Conservation (phyloP, 1,139 yeast species). For the Spencermartinsiella ligniputridi region DNA sequence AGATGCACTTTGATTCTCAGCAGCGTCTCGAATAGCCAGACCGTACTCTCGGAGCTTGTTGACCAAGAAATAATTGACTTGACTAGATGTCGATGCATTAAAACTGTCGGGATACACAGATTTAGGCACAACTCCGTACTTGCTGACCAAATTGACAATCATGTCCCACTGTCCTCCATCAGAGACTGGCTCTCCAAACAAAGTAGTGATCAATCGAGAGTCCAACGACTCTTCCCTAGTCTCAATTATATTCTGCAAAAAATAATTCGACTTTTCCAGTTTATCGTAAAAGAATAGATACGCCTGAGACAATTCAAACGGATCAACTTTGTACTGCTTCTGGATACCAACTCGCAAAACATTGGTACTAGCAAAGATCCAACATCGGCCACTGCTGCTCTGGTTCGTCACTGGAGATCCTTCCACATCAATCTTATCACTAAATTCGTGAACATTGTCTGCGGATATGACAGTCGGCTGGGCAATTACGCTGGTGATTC, state of each 20-base stretch:
- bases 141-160: constrained; percentile 57
- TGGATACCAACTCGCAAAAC: constrained; percentile 55
- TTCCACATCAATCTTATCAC: constrained; percentile 47
- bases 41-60: constrained; percentile 61
- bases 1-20: constrained; percentile 23
- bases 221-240: constrained; percentile 52
- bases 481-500: constrained; percentile 45
- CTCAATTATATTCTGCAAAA: constrained; percentile 54
- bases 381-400: constrained; percentile 58
- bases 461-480: constrained; percentile 35
- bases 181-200: constrained; percentile 49
- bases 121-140: constrained; percentile 61
- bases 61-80: constrained; percentile 49
- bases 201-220: constrained; percentile 48
- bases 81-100: constrained; percentile 47
- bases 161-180: constrained; percentile 78
- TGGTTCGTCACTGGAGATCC: constrained; percentile 61
- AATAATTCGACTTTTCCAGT: constrained; percentile 56
- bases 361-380: constrained; percentile 66
- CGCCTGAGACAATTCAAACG: constrained; percentile 70
- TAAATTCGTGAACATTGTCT: constrained; percentile 48
- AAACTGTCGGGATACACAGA: constrained; percentile 58
- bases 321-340: constrained; percentile 54
- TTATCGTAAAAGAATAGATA: constrained; percentile 58
- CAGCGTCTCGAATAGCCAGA: constrained; percentile 45